Conservation (phyloP, 106 monocot species). For the Agapanthus africanus region DNA sequence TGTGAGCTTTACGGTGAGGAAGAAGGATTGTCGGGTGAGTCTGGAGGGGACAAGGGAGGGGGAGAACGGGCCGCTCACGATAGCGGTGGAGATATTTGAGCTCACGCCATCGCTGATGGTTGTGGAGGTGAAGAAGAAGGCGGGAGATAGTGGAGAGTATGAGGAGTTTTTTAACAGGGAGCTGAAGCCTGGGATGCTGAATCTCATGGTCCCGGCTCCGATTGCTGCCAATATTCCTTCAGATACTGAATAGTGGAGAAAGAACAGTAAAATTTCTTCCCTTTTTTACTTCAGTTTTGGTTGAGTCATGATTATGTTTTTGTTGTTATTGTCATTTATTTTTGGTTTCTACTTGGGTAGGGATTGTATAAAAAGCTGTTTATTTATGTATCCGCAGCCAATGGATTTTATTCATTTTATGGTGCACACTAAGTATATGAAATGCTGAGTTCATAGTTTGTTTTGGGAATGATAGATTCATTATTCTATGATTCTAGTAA, state of each 20-base stretch:
- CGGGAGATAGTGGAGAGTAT: slow-evolving; percentile 66
- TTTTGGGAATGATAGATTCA: too few species aligned
- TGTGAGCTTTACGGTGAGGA: slow-evolving; percentile 52
- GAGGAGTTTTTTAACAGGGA: slow-evolving; percentile 76
- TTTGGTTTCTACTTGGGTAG: too few species aligned
- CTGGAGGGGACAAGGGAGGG: slow-evolving; percentile 68
- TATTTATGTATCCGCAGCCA: too few species aligned
- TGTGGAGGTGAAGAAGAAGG: slow-evolving; percentile 77
- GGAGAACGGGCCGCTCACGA: slow-evolving; percentile 58
- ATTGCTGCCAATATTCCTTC: slow-evolving; percentile 6
- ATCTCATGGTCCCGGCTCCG: slow-evolving; percentile 32
- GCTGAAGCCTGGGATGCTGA: slow-evolving; percentile 69
- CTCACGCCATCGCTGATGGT: slow-evolving; percentile 44
- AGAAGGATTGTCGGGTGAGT: slow-evolving; percentile 53
- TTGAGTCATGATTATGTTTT: too few species aligned
- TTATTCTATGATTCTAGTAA: too few species aligned
- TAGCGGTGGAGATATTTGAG: slow-evolving; percentile 60
- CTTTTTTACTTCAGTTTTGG: too few species aligned
- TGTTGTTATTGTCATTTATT: too few species aligned
- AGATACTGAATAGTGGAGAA: slow-evolving; percentile 3
- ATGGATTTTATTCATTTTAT: too few species aligned
- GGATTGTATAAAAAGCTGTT: too few species aligned
- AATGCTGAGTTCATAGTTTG: too few species aligned
- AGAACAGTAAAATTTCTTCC: too few species aligned
- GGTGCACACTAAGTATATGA: too few species aligned